Percentiles rank a stretch among this genome's conserved stretches.
Evolutionary conservation across 2,329 filamentous ascomycete species (phyloP).

Genomic region (Colletotrichum tofieldiae): DNA sequence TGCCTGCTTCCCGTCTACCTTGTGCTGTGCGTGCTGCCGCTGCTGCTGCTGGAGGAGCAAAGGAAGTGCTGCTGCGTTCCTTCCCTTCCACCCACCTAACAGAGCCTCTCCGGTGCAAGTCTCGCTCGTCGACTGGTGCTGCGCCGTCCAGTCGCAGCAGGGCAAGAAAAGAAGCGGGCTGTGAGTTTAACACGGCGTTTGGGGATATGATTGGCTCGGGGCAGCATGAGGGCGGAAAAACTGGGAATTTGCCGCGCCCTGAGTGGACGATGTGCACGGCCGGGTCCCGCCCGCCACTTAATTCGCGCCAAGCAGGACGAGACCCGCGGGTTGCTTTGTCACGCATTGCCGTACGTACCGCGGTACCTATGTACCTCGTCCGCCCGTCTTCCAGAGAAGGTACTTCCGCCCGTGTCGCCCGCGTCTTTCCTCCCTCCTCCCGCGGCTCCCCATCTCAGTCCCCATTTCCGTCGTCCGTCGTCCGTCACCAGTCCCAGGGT

Average conservation of each 20-base stretch:
- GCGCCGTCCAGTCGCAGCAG: constrained; percentile 22
- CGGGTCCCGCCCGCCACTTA: constrained; percentile 25
- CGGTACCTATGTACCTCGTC: not conserved
- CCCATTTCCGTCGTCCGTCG: not conserved
- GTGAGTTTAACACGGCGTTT: constrained; percentile 9
- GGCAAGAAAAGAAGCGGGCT: constrained; percentile 20
- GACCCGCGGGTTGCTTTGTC: constrained; percentile 19
- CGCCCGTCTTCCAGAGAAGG: not conserved
- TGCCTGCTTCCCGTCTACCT: not conserved
- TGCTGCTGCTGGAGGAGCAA: not conserved
- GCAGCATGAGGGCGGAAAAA: constrained; percentile 10
- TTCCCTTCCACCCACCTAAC: not conserved
- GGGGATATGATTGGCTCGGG: constrained; percentile 27
- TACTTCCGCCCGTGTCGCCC: not conserved
- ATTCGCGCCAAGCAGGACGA: constrained; percentile 14
- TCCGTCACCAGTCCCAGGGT: not conserved
- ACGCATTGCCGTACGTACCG: constrained; percentile 4
- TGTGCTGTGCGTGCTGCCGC: constrained; percentile 4
- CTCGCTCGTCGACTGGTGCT: constrained; percentile 1
- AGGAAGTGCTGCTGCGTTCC: not conserved
- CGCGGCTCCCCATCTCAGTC: constrained; percentile 7
- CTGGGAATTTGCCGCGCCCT: constrained; percentile 21
- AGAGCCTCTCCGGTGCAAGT: constrained; percentile 4
- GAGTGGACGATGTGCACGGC: constrained; percentile 27
- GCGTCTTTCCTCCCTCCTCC: not conserved